phyloP scores from a whole-genome alignment of 257 asterid genomes.

The Przewalskia tangutica region DNA sequence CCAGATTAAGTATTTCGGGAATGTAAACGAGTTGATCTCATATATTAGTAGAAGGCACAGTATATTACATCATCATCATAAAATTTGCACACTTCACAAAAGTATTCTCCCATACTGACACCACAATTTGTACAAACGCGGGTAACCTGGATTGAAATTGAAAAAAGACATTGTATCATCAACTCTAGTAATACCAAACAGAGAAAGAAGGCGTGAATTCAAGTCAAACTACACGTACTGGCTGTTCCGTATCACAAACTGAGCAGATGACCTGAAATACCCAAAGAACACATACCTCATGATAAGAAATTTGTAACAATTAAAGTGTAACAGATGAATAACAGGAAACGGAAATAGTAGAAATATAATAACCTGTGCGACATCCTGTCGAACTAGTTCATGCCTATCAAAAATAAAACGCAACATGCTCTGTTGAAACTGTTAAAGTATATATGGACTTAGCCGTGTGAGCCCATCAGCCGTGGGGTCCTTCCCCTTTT shows the following conservation, averaged over 20 bases:
- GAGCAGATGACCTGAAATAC: slow-evolving; percentile 79
- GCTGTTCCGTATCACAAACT: slow-evolving; percentile 96
- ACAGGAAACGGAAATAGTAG: slow-evolving; percentile 2
- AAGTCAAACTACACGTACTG: slow-evolving; percentile 37
- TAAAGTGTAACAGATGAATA: neutral
- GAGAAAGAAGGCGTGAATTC: neutral
- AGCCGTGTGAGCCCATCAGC: too few species aligned
- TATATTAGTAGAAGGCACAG: neutral
- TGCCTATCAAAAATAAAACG: slow-evolving; percentile 62
- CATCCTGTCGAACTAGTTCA: slow-evolving; percentile 64
- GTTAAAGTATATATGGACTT: too few species aligned
- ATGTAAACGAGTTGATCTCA: neutral
- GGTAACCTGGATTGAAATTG: slow-evolving; percentile 41
- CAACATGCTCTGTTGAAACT: slow-evolving; percentile 44
- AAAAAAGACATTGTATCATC: neutral
- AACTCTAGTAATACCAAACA: neutral
- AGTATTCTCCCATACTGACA: slow-evolving; percentile 94
- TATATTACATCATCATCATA: slow-evolving; percentile 79
- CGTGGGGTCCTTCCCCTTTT: too few species aligned
- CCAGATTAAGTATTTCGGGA: neutral
- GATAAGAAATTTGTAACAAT: neutral
- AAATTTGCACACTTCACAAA: slow-evolving; percentile 77
- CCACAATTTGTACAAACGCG: slow-evolving; percentile 84
- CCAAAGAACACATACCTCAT: neutral
- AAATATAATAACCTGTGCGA: slow-evolving; percentile 57